These are phyloP conservation scores for Leccinellum luteum DNA, from an alignment of 768 basidiomycete genomes.

Conservation along the genomic window DNA sequence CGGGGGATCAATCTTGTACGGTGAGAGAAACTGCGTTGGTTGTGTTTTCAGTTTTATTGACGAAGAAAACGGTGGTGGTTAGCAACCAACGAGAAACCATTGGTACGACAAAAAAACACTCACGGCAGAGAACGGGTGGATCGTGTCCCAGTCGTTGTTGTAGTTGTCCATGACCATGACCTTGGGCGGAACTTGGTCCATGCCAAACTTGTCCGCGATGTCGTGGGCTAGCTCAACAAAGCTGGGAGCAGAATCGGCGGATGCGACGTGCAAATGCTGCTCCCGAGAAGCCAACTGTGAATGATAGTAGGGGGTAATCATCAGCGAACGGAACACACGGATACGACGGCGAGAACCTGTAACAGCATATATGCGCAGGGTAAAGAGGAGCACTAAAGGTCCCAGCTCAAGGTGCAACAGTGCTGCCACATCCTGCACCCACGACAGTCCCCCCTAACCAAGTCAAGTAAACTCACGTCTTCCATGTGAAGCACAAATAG, in stretches of 20 bases:
- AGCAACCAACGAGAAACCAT: too few relatives aligned
- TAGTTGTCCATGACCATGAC: conserved; percentile 66
- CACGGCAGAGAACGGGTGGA: conserved; percentile 80
- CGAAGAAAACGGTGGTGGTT: too few relatives aligned
- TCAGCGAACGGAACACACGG: conserved; percentile 8
- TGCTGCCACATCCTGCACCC: too few relatives aligned
- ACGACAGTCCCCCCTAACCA: too few relatives aligned
- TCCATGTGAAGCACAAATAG: conserved; percentile 82
- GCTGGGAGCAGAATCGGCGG: conserved; percentile 81
- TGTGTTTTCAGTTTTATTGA: neutral
- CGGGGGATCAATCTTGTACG: conserved; percentile 74
- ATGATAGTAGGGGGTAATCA: neutral
- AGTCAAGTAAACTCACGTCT: conserved; percentile 61
- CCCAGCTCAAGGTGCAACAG: too few relatives aligned
- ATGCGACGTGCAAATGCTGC: conserved; percentile 75
- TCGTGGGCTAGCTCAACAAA: conserved; percentile 58
- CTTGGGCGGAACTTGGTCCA: conserved; percentile 35
- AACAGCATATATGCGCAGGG: too few relatives aligned
- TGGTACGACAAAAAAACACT: conserved; percentile 17
- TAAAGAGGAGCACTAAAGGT: too few relatives aligned
- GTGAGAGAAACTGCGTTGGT: conserved; percentile 70
- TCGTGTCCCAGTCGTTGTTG: conserved; percentile 84
- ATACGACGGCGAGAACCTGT: neutral
- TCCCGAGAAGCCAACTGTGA: conserved; percentile 66
- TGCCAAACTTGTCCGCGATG: conserved; percentile 62